These are phyloP conservation scores for Cylindrotheca closterium DNA, from an alignment of 108 stramenopile genomes.

Conservation along the genomic window DNA sequence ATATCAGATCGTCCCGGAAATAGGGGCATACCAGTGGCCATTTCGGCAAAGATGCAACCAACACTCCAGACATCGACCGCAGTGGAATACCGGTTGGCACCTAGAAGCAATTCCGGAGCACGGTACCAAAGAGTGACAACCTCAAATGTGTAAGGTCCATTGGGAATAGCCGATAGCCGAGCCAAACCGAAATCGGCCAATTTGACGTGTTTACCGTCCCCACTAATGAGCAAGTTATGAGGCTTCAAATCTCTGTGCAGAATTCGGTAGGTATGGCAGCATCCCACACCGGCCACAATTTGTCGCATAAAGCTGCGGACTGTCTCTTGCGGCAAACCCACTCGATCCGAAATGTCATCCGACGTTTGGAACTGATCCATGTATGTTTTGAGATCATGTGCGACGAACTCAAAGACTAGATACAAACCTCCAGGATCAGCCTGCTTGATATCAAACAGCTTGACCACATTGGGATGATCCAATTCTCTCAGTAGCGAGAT, in stretches of 20 bases:
- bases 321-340: constrained; percentile 63
- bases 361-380: constrained; percentile 75
- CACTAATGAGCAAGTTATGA: constrained; percentile 84
- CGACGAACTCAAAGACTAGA: constrained; percentile 87
- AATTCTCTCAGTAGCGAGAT: constrained; percentile 83
- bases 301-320: constrained; percentile 77
- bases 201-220: constrained; percentile 83
- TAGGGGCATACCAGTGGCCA: constrained; percentile 88
- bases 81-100: constrained; percentile 83
- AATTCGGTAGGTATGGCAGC: constrained; percentile 85
- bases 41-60: constrained; percentile 98
- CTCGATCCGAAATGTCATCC: constrained; percentile 72
- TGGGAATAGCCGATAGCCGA: constrained; percentile 81
- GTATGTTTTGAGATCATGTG: constrained; percentile 81
- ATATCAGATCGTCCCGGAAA: constrained; percentile 86
- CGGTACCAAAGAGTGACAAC: constrained; percentile 99
- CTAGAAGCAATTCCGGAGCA: constrained; percentile 95
- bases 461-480: constrained; percentile 82
- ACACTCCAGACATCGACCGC: constrained; percentile 95
- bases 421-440: constrained; percentile 79
- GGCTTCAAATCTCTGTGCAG: constrained; percentile 94
- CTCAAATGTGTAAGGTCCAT: constrained; percentile 84
- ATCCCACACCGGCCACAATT: constrained; percentile 85
- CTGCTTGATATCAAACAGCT: constrained; percentile 77
- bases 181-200: constrained; percentile 98